These are phyloP conservation scores for Cyberlindnera petersonii DNA, from an alignment of 805 yeast genomes.

Conservation along the genomic window DNA sequence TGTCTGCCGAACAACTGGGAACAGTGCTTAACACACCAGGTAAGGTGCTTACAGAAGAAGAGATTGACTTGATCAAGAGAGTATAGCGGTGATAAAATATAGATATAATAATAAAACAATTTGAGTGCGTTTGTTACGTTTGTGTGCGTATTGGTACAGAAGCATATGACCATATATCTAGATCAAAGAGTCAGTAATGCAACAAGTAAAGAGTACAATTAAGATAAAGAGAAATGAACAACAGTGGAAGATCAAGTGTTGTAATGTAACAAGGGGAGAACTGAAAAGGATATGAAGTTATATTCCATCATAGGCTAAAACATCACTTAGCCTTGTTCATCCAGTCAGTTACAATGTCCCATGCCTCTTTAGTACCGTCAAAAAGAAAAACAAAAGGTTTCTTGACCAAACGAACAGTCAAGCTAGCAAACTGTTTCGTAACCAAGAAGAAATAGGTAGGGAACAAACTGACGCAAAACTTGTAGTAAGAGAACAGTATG, in stretches of 20 bases:
- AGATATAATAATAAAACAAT: background rate
- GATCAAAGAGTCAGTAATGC: too few relatives aligned
- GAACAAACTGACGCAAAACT: slow-evolving; percentile 1
- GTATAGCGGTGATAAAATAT: background rate
- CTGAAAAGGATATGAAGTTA: too few relatives aligned
- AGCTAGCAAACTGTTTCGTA: slow-evolving; percentile 16
- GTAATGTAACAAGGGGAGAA: background rate
- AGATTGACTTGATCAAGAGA: background rate
- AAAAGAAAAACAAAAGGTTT: background rate
- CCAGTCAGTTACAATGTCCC: slow-evolving; percentile 2
- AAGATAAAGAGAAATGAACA: too few relatives aligned
- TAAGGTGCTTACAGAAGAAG: slow-evolving; percentile 5
- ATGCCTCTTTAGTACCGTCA: slow-evolving; percentile 9
- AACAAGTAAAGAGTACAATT: too few relatives aligned
- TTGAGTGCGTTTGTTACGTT: background rate
- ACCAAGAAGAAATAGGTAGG: slow-evolving; percentile 15
- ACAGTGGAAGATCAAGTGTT: too few relatives aligned
- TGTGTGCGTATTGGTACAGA: too few relatives aligned
- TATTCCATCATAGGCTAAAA: too few relatives aligned
- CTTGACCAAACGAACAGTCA: background rate
- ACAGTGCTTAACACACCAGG: slow-evolving; percentile 16
- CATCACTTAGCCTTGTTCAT: slow-evolving; percentile 2
- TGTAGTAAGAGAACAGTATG: background rate
- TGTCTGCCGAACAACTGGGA: background rate
- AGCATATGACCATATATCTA: too few relatives aligned